Conservation (phyloP, 1,139 yeast species). For the Zygosaccharomyces sapae region DNA sequence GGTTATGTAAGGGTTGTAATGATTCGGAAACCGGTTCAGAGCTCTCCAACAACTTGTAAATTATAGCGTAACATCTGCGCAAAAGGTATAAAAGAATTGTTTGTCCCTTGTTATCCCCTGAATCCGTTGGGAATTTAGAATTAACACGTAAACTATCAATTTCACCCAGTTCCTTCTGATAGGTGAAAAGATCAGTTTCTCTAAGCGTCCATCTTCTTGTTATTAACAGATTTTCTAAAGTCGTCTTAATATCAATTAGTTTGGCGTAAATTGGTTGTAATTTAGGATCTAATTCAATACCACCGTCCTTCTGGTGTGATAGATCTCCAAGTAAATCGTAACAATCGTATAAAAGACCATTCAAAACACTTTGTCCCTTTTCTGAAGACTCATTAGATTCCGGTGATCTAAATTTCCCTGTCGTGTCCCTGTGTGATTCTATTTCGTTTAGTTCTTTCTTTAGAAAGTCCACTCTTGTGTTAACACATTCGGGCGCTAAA, state of each 20-base stretch:
- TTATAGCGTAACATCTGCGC: conserved; percentile 83
- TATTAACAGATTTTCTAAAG: conserved; percentile 72
- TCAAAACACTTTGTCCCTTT: conserved; percentile 59
- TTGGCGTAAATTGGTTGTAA: conserved; percentile 50
- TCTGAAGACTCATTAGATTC: conserved; percentile 37
- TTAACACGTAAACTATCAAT: conserved; percentile 67
- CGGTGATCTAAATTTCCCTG: conserved; percentile 45
- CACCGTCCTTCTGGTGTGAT: conserved; percentile 50
- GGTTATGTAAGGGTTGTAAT: conserved; percentile 87
- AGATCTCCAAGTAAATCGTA: conserved; percentile 69
- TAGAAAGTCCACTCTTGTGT: conserved; percentile 36
- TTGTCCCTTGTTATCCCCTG: conserved; percentile 47
- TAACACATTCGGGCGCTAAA: conserved; percentile 24
- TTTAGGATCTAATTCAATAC: conserved; percentile 45
- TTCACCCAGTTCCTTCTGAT: conserved; percentile 65
- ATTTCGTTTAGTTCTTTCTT: conserved; percentile 41
- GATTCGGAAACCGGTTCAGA: conserved; percentile 95
- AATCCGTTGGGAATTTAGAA: conserved; percentile 47
- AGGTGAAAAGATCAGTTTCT: conserved; percentile 84
- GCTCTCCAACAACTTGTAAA: conserved; percentile 82
- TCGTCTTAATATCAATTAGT: conserved; percentile 61
- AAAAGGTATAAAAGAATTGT: conserved; percentile 69
- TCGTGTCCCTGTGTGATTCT: conserved; percentile 43
- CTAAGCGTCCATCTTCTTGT: conserved; percentile 97
- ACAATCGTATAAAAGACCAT: conserved; percentile 79